phyloP scores from a whole-genome alignment of 108 stramenopile species.

The Epipyxis sp. region DNA sequence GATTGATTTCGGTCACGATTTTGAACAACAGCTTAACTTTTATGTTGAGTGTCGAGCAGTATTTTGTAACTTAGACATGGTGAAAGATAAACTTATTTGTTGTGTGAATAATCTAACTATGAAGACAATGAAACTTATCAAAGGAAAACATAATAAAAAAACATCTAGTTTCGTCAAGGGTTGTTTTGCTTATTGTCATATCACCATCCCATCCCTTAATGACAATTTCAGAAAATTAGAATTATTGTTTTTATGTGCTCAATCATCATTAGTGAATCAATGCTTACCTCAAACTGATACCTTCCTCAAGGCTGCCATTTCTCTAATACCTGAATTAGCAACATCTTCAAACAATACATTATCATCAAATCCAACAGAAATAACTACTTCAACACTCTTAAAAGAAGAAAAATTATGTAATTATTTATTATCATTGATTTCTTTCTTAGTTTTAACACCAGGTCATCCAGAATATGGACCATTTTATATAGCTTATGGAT shows the following conservation, averaged over 20 bases:
- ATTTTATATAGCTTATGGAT: slow-evolving; percentile 40
- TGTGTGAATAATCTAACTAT: slow-evolving; percentile 30
- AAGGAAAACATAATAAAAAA: slow-evolving; percentile 34
- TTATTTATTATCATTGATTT: slow-evolving; percentile 7
- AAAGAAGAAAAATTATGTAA: background rate
- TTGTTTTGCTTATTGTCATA: slow-evolving; percentile 41
- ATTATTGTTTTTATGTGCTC: slow-evolving; percentile 33
- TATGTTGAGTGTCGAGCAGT: slow-evolving; percentile 44
- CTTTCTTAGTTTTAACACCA: slow-evolving; percentile 34
- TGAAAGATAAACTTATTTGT: background rate
- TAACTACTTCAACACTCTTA: background rate
- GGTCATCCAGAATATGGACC: slow-evolving; percentile 44
- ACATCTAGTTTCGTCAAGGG: slow-evolving; percentile 43
- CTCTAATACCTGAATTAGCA: slow-evolving; percentile 34
- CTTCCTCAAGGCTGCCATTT: slow-evolving; percentile 45
- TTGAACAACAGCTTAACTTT: slow-evolving; percentile 43
- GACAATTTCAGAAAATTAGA: background rate
- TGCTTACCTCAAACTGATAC: slow-evolving; percentile 46
- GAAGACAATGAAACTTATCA: slow-evolving; percentile 11
- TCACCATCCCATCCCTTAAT: slow-evolving; percentile 37
- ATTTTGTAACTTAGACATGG: slow-evolving; percentile 37
- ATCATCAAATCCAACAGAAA: background rate
- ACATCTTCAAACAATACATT: background rate
- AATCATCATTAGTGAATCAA: slow-evolving; percentile 32
- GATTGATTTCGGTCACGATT: slow-evolving; percentile 41